Conservation (phyloP, 768 basidiomycete species). For the Pilatotrama ljubarskyi region DNA sequence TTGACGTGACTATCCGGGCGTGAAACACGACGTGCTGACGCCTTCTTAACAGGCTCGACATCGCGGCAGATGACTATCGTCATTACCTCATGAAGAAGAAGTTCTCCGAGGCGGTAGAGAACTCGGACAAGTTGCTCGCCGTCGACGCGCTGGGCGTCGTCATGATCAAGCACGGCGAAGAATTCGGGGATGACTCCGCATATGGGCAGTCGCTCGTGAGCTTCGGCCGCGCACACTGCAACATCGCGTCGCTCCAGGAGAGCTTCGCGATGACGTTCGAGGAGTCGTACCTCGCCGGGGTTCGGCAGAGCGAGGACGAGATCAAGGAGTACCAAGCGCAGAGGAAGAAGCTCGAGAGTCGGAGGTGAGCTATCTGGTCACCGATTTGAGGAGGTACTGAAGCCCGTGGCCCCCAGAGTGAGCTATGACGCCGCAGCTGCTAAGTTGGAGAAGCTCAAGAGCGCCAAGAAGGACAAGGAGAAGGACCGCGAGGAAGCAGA, state of each 20-base stretch:
- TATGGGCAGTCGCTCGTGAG: slow-evolving; percentile 72
- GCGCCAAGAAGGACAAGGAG: slow-evolving; percentile 81
- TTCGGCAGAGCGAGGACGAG: slow-evolving; percentile 65
- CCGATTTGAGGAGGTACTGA: neutral
- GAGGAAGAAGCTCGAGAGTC: slow-evolving; percentile 85
- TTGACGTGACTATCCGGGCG: neutral
- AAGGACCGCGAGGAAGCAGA: slow-evolving; percentile 73
- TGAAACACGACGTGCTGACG: neutral
- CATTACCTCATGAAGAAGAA: slow-evolving; percentile 75
- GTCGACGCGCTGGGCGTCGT: slow-evolving; percentile 81
- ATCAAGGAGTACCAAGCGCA: slow-evolving; percentile 82
- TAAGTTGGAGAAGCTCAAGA: slow-evolving; percentile 67
- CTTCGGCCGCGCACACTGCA: slow-evolving; percentile 83
- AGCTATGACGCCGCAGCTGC: slow-evolving; percentile 74
- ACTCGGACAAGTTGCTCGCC: slow-evolving; percentile 69
- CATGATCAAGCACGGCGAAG: slow-evolving; percentile 84
- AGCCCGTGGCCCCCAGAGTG: slow-evolving; percentile 41
- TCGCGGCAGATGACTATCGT: slow-evolving; percentile 73
- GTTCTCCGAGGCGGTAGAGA: slow-evolving; percentile 58
- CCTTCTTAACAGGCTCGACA: slow-evolving; percentile 55
- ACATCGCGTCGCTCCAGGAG: slow-evolving; percentile 83
- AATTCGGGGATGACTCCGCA: slow-evolving; percentile 73
- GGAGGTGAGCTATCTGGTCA: slow-evolving; percentile 51
- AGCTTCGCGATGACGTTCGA: slow-evolving; percentile 70
- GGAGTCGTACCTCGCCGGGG: slow-evolving; percentile 69